A percentile compares a stretch with the other conserved stretches of the same genome.
Evolutionary conservation across 2,329 filamentous ascomycete species (phyloP).

Genomic region (Thermochaetoides dissita): DNA sequence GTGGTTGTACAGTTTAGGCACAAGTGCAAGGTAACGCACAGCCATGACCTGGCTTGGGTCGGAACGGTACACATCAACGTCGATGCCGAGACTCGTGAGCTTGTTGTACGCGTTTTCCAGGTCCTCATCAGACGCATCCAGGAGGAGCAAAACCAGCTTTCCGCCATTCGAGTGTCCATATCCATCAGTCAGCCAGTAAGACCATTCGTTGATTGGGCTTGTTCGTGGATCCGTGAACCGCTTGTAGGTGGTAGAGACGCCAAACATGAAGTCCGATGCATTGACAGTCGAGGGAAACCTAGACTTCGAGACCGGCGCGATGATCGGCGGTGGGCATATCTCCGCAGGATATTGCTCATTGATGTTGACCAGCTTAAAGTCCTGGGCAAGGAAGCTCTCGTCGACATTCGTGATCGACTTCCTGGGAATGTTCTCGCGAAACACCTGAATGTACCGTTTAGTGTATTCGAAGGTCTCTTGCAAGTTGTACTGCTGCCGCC

Average conservation of each 20-base stretch:
- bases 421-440: conserved; percentile 33
- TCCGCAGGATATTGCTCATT: conserved; percentile 27
- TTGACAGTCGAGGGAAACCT: conserved; percentile 36
- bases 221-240: conserved; percentile 37
- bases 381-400: conserved; percentile 31
- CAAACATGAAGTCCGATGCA: conserved; percentile 43
- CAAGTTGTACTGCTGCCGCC: conserved; percentile 34
- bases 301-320: conserved; percentile 37
- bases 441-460: conserved; percentile 40
- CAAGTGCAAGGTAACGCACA: conserved; percentile 41
- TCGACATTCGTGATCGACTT: conserved; percentile 37
- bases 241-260: conserved; percentile 44
- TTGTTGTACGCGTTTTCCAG: conserved; percentile 34
- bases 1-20: conserved; percentile 40
- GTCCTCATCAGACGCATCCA: conserved; percentile 38
- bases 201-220: conserved; percentile 43
- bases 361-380: conserved; percentile 35
- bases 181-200: conserved; percentile 45
- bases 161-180: conserved; percentile 41
- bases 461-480: conserved; percentile 39
- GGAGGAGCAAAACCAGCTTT: conserved; percentile 39
- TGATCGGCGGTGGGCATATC: conserved; percentile 34
- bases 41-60: conserved; percentile 42
- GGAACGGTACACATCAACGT: conserved; percentile 42
- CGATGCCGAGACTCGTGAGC: conserved; percentile 35